Percentiles rank a stretch among this genome's conserved stretches.
Conservation (phyloP, 768 basidiomycete species). For the Suillus sp. region DNA sequence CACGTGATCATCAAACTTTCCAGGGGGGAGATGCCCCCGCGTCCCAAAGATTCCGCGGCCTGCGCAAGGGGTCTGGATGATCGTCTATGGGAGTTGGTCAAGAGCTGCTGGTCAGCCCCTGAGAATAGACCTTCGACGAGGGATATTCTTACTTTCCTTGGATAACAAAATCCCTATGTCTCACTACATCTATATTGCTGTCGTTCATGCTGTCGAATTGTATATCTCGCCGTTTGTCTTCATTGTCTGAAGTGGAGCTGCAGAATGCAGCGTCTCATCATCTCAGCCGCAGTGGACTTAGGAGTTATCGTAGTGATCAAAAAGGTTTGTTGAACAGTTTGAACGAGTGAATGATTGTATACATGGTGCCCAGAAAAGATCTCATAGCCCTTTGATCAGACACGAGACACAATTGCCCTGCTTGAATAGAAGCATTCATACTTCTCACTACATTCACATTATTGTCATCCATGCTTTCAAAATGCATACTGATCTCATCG, state of each 20-base stretch:
- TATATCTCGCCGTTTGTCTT: neutral
- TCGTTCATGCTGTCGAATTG: neutral
- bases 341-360: too few species aligned
- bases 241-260: neutral
- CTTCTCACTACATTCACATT: too few species aligned
- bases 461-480: too few species aligned
- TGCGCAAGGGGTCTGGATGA: slow-evolving; percentile 47
- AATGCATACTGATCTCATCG: too few species aligned
- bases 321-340: too few species aligned
- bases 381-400: too few species aligned
- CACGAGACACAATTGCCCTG: too few species aligned
- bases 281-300: slow-evolving; percentile 34
- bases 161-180: neutral
- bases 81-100: slow-evolving; percentile 46
- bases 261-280: neutral
- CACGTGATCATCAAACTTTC: slow-evolving; percentile 51
- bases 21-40: slow-evolving; percentile 43
- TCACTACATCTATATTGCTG: neutral
- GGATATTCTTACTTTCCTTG: slow-evolving; percentile 32
- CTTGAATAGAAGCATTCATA: too few species aligned
- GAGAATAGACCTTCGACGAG: slow-evolving; percentile 43
- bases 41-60: slow-evolving; percentile 39
- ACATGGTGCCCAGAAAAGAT: too few species aligned
- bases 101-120: slow-evolving; percentile 44
- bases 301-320: too few species aligned